Percentiles rank a stretch among this genome's conserved stretches.
Evolutionary conservation across 2,329 filamentous ascomycete genomes (phyloP).

Genomic region (Colletotrichum lini): DNA sequence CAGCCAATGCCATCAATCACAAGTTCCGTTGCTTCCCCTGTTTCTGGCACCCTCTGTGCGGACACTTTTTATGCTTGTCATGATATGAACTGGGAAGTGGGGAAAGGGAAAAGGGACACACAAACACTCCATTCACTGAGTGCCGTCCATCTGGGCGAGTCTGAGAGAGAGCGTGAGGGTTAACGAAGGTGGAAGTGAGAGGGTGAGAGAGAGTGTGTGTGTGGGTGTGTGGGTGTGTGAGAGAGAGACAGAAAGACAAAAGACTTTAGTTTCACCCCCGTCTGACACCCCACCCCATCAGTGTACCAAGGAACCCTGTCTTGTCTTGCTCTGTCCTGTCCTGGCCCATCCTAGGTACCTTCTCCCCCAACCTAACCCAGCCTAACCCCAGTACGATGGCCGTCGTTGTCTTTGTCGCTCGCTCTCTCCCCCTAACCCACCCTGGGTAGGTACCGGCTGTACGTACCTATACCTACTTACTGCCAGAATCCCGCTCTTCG

Average conservation of each 20-base stretch:
- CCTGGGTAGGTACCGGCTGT: too few species aligned
- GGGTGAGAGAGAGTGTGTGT: neutral
- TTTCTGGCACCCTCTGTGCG: neutral
- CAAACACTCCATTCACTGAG: neutral
- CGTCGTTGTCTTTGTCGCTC: constrained; percentile 17
- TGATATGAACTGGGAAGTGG: neutral
- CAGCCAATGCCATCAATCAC: neutral
- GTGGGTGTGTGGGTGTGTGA: too few species aligned
- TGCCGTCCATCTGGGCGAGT: neutral
- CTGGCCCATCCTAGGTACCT: neutral
- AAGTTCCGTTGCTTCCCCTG: neutral
- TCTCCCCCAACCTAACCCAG: neutral
- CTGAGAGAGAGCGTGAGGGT: neutral
- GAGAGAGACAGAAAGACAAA: neutral
- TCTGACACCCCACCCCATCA: neutral
- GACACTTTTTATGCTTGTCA: neutral
- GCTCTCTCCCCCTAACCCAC: neutral
- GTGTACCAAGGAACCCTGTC: constrained; percentile 30
- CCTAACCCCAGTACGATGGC: constrained; percentile 25
- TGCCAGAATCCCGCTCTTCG: constrained; percentile 1
- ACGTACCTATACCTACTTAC: neutral
- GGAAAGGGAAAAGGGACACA: neutral
- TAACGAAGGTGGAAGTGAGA: neutral
- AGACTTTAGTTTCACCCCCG: constrained; percentile 27
- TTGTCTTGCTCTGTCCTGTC: constrained; percentile 37